These are phyloP conservation scores for Calocybe cyanea DNA, from an alignment of 768 basidiomycete species.

Conservation along the genomic window DNA sequence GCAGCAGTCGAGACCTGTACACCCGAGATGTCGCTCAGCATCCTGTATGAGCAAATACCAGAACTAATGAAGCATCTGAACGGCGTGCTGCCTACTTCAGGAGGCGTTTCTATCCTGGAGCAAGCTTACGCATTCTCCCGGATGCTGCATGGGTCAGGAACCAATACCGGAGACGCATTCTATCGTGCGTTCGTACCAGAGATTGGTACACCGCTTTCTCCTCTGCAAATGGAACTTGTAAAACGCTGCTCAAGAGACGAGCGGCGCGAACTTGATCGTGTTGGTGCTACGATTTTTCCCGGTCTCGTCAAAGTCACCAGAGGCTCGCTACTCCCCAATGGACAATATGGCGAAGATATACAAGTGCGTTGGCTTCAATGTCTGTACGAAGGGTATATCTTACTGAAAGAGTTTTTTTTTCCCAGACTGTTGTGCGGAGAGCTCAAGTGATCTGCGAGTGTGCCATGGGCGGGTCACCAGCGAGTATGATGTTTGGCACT, in stretches of 20 bases:
- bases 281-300: constrained; percentile 85
- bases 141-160: constrained; percentile 75
- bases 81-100: constrained; percentile 36
- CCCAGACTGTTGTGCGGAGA: constrained; percentile 66
- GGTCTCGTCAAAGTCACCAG: constrained; percentile 79
- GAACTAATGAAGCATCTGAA: constrained; percentile 54
- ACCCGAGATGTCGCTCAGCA: constrained; percentile 61
- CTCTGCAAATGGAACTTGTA: constrained; percentile 79
- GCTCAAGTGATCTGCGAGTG: constrained; percentile 89
- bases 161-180: constrained; percentile 66
- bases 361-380: constrained; percentile 36
- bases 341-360: constrained; percentile 39
- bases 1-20: constrained; percentile 79
- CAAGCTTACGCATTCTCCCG: constrained; percentile 78
- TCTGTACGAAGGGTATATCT: neutral
- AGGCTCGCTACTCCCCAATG: constrained; percentile 29
- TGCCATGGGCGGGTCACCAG: constrained; percentile 45
- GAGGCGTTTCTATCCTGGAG: constrained; percentile 59
- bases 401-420: neutral
- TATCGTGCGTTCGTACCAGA: constrained; percentile 88
- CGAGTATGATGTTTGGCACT: constrained; percentile 13
- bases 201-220: constrained; percentile 67
- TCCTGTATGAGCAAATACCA: constrained; percentile 72
- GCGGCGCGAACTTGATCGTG: constrained; percentile 64
- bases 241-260: constrained; percentile 80